These are phyloP conservation scores for Bassia scoparia DNA, from an alignment of 148 eudicot genomes.

Conservation along the genomic window DNA sequence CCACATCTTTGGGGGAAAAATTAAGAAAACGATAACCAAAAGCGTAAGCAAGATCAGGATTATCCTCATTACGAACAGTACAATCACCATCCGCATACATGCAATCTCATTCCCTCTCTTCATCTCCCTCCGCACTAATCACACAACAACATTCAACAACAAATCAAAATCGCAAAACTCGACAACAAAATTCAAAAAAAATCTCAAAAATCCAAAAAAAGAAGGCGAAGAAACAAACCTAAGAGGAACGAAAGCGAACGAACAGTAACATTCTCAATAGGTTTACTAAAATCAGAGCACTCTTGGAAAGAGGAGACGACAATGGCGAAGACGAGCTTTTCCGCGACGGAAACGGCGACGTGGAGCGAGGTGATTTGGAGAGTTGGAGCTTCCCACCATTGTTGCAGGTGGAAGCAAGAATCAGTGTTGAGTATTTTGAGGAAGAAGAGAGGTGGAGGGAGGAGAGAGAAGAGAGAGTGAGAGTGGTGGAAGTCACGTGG, in stretches of 20 bases:
- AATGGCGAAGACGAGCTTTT: slow-evolving; percentile 9
- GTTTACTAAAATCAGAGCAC: slow-evolving; percentile 19
- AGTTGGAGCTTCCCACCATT: slow-evolving; percentile 5
- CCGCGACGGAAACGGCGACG: slow-evolving; percentile 15
- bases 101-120: slow-evolving; percentile 32
- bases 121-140: slow-evolving; percentile 24
- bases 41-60: slow-evolving; percentile 21
- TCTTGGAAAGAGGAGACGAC: background rate
- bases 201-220: background rate
- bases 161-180: no score
- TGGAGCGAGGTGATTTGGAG: slow-evolving; percentile 18
- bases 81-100: slow-evolving; percentile 29
- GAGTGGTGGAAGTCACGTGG: slow-evolving; percentile 24
- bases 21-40: slow-evolving; percentile 19
- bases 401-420: background rate
- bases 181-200: no score
- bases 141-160: background rate
- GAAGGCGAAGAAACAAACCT: no score
- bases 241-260: slow-evolving; percentile 31
- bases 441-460: background rate
- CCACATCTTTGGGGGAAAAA: background rate
- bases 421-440: no score
- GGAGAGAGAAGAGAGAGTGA: no score
- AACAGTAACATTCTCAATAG: slow-evolving; percentile 27
- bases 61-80: slow-evolving; percentile 24